Conservation (phyloP, 768 basidiomycete species). For the Mrakia hoshinonis region DNA sequence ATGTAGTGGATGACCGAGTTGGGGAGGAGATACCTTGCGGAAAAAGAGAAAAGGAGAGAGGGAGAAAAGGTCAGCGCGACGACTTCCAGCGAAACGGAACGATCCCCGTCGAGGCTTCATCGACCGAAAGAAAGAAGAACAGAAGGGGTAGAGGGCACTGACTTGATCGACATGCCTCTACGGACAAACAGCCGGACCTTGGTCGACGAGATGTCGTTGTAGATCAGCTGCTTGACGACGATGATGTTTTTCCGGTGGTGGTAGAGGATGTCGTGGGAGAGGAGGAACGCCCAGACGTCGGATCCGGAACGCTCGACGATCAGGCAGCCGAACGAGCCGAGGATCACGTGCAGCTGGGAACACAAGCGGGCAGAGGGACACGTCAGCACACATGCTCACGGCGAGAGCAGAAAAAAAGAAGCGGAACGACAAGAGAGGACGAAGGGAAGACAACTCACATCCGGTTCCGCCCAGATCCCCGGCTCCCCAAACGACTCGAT, state of each 20-base stretch:
- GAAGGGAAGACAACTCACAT: slow-evolving; percentile 53
- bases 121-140: slow-evolving; percentile 36
- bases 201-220: slow-evolving; percentile 93
- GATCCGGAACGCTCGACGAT: slow-evolving; percentile 94
- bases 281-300: slow-evolving; percentile 54
- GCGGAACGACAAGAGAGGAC: background rate
- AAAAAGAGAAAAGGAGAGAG: slow-evolving; percentile 57
- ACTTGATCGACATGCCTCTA: slow-evolving; percentile 47
- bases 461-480: slow-evolving; percentile 89
- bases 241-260: slow-evolving; percentile 63
- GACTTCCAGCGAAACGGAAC: too few relatives aligned
- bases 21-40: slow-evolving; percentile 79
- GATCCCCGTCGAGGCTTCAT: slow-evolving; percentile 42
- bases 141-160: slow-evolving; percentile 27
- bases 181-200: slow-evolving; percentile 55
- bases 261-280: slow-evolving; percentile 47
- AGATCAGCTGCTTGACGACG: slow-evolving; percentile 85
- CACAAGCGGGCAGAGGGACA: background rate
- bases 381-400: background rate
- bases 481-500: slow-evolving; percentile 98
- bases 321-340: slow-evolving; percentile 86
- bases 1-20: slow-evolving; percentile 89
- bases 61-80: too few relatives aligned
- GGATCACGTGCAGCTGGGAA: slow-evolving; percentile 80
- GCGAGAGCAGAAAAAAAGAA: background rate